Evolutionary conservation across 169 alveolate species (phyloP).

Genomic region (Cryptosporidium canis): DNA sequence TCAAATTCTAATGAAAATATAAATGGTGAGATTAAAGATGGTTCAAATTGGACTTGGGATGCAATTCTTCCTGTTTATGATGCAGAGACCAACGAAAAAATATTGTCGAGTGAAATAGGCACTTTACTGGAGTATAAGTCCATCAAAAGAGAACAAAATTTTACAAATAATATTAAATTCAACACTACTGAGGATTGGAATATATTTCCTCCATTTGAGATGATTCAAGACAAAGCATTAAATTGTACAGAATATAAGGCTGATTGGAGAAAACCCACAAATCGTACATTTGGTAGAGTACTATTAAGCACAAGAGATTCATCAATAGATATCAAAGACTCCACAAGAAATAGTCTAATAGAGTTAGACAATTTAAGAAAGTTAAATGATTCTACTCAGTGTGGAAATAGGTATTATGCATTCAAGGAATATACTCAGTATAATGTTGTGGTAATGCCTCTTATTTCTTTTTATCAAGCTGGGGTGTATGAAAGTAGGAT

Average conservation of each 20-base stretch:
- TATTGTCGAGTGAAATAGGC: conserved; percentile 9
- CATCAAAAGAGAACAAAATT: neutral
- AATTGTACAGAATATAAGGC: neutral
- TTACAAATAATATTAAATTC: neutral
- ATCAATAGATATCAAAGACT: neutral
- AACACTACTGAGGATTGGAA: neutral
- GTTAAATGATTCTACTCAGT: neutral
- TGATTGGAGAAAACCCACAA: neutral
- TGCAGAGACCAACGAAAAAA: conserved; percentile 1
- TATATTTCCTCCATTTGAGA: neutral
- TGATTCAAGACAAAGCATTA: neutral
- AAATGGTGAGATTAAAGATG: neutral
- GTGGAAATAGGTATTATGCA: neutral
- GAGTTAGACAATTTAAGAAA: neutral
- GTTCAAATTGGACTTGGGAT: conserved; percentile 34
- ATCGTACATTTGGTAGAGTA: conserved; percentile 16
- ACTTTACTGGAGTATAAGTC: neutral
- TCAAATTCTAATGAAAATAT: neutral
- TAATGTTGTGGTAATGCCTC: conserved; percentile 17
- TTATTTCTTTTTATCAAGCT: conserved; percentile 26
- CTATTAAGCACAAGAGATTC: neutral
- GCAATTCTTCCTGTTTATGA: conserved; percentile 50
- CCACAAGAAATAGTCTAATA: neutral
- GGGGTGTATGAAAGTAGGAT: conserved; percentile 65
- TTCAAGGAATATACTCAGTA: neutral